Evolutionary conservation across 2,329 filamentous ascomycete species (phyloP).

Genomic region (Fusarium pseudocircinatum): DNA sequence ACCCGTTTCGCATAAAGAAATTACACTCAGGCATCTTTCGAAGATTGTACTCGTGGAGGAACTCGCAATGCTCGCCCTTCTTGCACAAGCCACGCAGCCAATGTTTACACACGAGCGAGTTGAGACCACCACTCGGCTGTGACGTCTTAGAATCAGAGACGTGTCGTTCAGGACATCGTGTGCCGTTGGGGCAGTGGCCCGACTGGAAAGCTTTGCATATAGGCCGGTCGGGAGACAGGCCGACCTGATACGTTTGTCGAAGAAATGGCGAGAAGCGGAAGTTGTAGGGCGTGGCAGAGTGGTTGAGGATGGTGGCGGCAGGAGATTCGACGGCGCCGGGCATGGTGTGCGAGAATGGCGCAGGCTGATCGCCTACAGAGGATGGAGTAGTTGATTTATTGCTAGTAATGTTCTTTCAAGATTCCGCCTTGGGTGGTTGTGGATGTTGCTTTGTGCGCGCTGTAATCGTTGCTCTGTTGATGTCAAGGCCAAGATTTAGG

Average conservation of each 20-base stretch:
- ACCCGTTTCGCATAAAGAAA: conserved; percentile 92
- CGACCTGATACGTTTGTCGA: conserved; percentile 83
- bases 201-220: conserved; percentile 87
- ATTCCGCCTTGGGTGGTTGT: not conserved
- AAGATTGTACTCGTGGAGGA: conserved; percentile 98
- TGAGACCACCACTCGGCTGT: conserved; percentile 65
- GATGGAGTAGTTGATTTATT: not conserved
- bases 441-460: not conserved
- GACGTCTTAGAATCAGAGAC: conserved; percentile 52
- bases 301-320: conserved; percentile 63
- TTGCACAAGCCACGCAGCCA: conserved; percentile 98
- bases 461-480: conserved; percentile 3
- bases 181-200: conserved; percentile 87
- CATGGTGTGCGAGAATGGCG: conserved; percentile 40
- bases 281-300: conserved; percentile 66
- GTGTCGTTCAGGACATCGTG: conserved; percentile 87
- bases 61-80: conserved; percentile 96
- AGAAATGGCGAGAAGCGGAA: conserved; percentile 92
- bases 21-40: conserved; percentile 99
- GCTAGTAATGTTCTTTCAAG: not conserved
- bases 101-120: conserved; percentile 96
- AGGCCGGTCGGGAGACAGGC: conserved; percentile 80
- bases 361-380: conserved; percentile 17
- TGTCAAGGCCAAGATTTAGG: not conserved
- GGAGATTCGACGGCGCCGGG: conserved; percentile 44